Percentiles rank a stretch among this genome's conserved stretches.
Conservation (phyloP, 106 monocot genomes). For the Alisma plantagoaquatica region DNA sequence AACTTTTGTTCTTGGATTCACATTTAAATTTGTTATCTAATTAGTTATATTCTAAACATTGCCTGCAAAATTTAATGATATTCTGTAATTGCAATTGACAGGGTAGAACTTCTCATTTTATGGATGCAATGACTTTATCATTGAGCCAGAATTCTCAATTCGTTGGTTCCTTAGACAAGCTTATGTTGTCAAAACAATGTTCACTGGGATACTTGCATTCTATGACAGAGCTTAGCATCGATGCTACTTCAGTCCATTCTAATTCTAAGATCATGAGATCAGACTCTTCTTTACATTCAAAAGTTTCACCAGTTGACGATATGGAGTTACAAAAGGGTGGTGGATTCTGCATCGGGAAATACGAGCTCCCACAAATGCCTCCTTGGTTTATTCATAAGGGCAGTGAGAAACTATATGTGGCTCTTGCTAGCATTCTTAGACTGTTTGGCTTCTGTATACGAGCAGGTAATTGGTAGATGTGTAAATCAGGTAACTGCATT, state of each 20-base stretch:
- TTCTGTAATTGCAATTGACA: constrained; percentile 14
- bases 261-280: constrained; percentile 3
- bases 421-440: constrained; percentile 77
- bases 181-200: constrained; percentile 63
- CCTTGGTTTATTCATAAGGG: constrained; percentile 75
- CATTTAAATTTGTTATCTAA: no score
- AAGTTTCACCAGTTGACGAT: constrained; percentile 21
- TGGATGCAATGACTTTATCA: constrained; percentile 48
- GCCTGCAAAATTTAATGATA: no score
- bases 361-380: constrained; percentile 74
- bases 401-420: constrained; percentile 54
- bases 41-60: no score
- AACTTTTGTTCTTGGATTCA: no score
- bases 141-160: constrained; percentile 75
- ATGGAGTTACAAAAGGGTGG: constrained; percentile 7
- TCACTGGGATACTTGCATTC: constrained; percentile 87
- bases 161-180: constrained; percentile 62
- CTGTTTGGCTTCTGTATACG: constrained; percentile 64
- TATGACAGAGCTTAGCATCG: constrained; percentile 73
- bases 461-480: no score
- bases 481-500: no score
- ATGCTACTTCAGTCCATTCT: constrained; percentile 19
- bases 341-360: constrained; percentile 8
- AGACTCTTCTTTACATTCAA: constrained; percentile 19
- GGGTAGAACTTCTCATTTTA: constrained; percentile 39